Evolutionary conservation across 306 rosid genomes (phyloP).

Genomic region (Echinosophora koreensis): DNA sequence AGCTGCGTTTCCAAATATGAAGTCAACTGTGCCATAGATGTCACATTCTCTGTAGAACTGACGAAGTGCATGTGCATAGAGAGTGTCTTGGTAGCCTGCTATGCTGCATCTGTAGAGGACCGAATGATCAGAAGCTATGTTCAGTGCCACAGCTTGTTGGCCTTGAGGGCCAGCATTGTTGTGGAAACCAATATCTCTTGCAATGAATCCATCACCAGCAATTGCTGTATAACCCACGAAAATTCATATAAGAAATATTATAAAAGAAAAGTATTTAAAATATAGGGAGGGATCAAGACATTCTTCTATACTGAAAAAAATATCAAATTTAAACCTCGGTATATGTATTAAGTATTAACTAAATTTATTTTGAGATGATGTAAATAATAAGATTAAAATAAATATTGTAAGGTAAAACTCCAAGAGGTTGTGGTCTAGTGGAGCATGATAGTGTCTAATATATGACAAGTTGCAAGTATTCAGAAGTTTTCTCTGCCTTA

Average conservation of each 20-base stretch:
- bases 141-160: conserved; percentile 57
- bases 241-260: background rate
- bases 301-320: too few relatives aligned
- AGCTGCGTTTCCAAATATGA: conserved; percentile 64
- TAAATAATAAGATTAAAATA: too few relatives aligned
- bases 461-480: too few relatives aligned
- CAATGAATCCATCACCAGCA: conserved; percentile 58
- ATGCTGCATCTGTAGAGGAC: conserved; percentile 58
- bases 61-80: conserved; percentile 58
- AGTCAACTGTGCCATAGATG: conserved; percentile 63
- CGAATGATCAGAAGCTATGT: conserved; percentile 57
- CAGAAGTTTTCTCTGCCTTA: too few relatives aligned
- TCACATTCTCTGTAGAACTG: conserved; percentile 68
- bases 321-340: too few relatives aligned
- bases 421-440: too few relatives aligned
- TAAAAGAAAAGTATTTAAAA: too few relatives aligned
- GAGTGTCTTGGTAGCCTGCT: conserved; percentile 62
- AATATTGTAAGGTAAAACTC: too few relatives aligned
- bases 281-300: too few relatives aligned
- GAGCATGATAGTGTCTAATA: too few relatives aligned
- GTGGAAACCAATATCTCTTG: conserved; percentile 61
- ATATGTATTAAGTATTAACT: too few relatives aligned
- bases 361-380: too few relatives aligned
- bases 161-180: conserved; percentile 59
- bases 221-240: conserved; percentile 44